phyloP scores from a whole-genome alignment of 164 flowering plant genomes.

The Cinnamomum chago region DNA sequence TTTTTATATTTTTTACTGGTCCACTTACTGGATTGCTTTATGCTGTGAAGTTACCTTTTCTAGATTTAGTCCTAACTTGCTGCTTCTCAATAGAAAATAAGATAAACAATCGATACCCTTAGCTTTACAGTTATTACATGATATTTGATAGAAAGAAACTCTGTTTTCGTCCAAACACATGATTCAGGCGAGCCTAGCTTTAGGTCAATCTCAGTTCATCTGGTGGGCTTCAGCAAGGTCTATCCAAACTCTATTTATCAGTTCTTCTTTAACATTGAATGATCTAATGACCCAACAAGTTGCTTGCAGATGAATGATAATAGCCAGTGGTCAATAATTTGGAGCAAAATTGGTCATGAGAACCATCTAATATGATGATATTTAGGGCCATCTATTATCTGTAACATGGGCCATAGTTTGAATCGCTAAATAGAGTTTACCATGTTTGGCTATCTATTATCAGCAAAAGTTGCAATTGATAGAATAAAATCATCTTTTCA shows the following conservation, averaged over 20 bases:
- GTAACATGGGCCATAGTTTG: background rate
- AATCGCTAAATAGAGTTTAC: background rate
- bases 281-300: background rate
- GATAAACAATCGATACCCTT: too few species aligned
- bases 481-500: too few species aligned
- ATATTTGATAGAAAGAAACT: background rate
- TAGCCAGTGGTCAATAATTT: background rate
- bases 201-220: background rate
- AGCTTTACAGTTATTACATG: background rate
- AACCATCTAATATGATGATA: background rate
- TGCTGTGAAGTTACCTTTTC: too few species aligned
- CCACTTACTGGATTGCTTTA: too few species aligned
- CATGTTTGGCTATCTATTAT: background rate
- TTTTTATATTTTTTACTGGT: too few species aligned
- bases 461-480: background rate
- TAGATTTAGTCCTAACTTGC: too few species aligned
- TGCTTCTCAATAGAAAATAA: too few species aligned
- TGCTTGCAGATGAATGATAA: background rate
- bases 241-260: background rate
- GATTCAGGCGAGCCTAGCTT: background rate
- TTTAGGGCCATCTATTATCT: background rate
- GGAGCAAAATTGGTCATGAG: background rate
- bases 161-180: background rate
- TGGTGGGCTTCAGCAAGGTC: too few species aligned
- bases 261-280: background rate